Conservation (phyloP, 2,329 filamentous ascomycete species). For the Cyphellophora europaea region DNA sequence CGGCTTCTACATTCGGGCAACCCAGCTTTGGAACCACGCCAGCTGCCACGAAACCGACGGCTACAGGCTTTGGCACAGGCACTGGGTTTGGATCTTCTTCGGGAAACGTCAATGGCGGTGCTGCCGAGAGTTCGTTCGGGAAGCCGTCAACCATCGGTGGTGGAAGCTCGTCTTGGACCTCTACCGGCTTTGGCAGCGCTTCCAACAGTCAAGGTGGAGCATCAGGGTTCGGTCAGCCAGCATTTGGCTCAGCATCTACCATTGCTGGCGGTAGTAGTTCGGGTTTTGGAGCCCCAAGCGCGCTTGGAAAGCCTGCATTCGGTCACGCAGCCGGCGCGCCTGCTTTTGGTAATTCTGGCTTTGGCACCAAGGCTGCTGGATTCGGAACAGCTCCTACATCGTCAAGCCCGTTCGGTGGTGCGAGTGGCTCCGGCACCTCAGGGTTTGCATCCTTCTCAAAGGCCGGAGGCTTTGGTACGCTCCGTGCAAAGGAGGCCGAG, state of each 20-base stretch:
- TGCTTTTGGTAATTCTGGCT: slow-evolving; percentile 15
- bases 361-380: slow-evolving; percentile 10
- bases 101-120: no score
- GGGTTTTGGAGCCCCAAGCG: slow-evolving; percentile 27
- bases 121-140: slow-evolving; percentile 12
- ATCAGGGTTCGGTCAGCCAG: slow-evolving; percentile 16
- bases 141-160: slow-evolving; percentile 21
- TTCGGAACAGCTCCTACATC: slow-evolving; percentile 2
- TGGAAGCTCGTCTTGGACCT: slow-evolving; percentile 19
- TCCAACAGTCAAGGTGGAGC: slow-evolving; percentile 3
- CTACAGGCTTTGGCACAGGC: slow-evolving; percentile 13
- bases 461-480: slow-evolving; percentile 16
- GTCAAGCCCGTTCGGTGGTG: slow-evolving; percentile 13
- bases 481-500: slow-evolving; percentile 5
- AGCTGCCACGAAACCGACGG: slow-evolving; percentile 28
- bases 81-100: no score
- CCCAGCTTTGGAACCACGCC: slow-evolving; percentile 16
- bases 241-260: slow-evolving; percentile 27
- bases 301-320: slow-evolving; percentile 22
- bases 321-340: slow-evolving; percentile 9
- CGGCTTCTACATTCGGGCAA: slow-evolving; percentile 6
- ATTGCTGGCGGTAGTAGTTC: slow-evolving; percentile 14
- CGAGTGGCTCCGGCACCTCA: slow-evolving; percentile 7
- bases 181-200: slow-evolving; percentile 16
- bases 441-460: slow-evolving; percentile 23